A percentile compares a stretch with the other conserved stretches of the same genome.
These are phyloP conservation scores for Stentor roeselii DNA, from an alignment of 73 alveolate species.

Conservation along the genomic window DNA sequence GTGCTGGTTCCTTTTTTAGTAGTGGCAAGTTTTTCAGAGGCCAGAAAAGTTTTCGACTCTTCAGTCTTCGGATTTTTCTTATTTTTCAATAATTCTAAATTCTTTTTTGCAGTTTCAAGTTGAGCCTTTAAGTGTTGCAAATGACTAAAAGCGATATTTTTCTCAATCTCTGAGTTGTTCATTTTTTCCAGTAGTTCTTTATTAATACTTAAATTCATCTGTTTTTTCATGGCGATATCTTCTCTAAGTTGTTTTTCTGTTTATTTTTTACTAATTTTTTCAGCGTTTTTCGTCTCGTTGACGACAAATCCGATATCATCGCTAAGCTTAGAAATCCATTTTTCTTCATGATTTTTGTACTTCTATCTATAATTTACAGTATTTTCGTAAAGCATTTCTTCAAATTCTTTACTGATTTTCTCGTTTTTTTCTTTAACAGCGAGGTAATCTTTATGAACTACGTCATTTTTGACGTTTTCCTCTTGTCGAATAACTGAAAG, in stretches of 20 bases:
- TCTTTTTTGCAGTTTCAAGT: background rate
- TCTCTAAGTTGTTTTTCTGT: background rate
- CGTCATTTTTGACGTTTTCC: constrained; percentile 7
- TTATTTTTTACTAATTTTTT: background rate
- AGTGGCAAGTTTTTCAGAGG: constrained; percentile 5
- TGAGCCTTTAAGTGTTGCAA: background rate
- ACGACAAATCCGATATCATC: background rate
- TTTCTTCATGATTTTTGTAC: background rate
- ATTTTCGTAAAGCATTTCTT: background rate
- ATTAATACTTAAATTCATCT: background rate
- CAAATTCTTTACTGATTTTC: background rate
- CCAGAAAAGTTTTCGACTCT: constrained; percentile 11
- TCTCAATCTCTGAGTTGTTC: background rate
- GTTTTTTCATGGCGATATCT: background rate
- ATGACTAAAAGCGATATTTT: background rate
- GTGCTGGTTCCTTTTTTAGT: background rate
- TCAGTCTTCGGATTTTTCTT: background rate
- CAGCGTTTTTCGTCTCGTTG: background rate
- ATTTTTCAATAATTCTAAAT: background rate
- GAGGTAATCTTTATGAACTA: background rate
- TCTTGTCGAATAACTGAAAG: background rate
- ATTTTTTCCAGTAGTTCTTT: background rate
- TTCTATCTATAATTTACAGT: background rate
- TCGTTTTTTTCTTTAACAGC: background rate
- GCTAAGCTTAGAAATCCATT: background rate